Conservation (phyloP, 108 stramenopile genomes). For the Nitzschia sp. region DNA sequence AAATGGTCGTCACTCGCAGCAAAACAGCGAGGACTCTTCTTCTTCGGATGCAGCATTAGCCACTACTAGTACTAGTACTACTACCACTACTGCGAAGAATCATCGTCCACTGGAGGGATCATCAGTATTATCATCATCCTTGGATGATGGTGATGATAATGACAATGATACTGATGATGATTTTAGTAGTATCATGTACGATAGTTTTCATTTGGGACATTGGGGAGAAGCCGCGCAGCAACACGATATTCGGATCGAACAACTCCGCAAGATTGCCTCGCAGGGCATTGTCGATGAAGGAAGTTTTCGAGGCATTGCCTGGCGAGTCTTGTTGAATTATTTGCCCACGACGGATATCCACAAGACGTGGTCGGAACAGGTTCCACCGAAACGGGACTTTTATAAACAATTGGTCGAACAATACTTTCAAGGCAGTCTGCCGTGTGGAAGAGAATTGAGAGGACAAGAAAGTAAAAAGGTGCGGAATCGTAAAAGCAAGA, state of each 20-base stretch:
- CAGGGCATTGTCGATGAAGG: constrained; percentile 67
- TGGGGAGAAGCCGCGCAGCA: constrained; percentile 6
- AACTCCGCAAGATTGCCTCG: constrained; percentile 52
- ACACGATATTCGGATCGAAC: constrained; percentile 56
- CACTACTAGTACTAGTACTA: too few relatives aligned
- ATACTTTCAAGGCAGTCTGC: constrained; percentile 53
- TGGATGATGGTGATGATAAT: not conserved
- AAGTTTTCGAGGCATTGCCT: constrained; percentile 65
- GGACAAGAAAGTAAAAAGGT: constrained; percentile 12
- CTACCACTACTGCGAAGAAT: too few relatives aligned
- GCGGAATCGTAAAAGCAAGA: constrained; percentile 9
- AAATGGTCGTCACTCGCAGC: too few relatives aligned
- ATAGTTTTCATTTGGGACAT: constrained; percentile 8
- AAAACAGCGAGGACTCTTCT: too few relatives aligned
- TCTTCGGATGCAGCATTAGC: too few relatives aligned
- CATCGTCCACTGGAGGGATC: too few relatives aligned
- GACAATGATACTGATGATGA: constrained; percentile 12
- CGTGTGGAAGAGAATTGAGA: constrained; percentile 38
- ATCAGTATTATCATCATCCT: not conserved
- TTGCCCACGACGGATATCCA: constrained; percentile 47
- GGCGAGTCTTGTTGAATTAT: constrained; percentile 76
- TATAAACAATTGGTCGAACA: constrained; percentile 58
- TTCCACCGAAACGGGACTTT: constrained; percentile 49
- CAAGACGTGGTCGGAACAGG: constrained; percentile 46
- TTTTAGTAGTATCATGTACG: not conserved